Base-by-base conservation (phyloP, 352 stramenopile genomes). In the Pythium aphanidermatum region DNA sequence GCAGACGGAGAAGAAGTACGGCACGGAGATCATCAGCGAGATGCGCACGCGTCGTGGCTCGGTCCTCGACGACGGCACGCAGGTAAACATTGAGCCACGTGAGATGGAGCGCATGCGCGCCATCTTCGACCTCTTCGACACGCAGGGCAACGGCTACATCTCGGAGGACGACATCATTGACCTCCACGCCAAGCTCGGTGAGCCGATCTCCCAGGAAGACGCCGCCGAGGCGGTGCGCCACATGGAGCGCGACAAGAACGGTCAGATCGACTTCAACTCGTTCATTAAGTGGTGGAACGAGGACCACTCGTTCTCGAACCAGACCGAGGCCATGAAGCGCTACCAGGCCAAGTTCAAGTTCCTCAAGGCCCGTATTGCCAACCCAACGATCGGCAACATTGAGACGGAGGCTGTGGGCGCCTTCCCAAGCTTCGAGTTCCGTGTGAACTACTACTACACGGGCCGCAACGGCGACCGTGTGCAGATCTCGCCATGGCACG, bases 401-500 rank as follows among this genome's bases (percentile, higher is more conserved):
- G 84, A 88, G 45, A 95, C 79, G 12, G 64, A 84, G 35, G 65
- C 65, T 7, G 66, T 83, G 5, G 76, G 80, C 25, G 74, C 83
- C n/a, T 93, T 92, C 63, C 74, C 77, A n/a, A 88, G 74, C 63
- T 89, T 92, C 36, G 80, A 92, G 53, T 92, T 92, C 73, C 80
- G 80, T 41, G 68, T 96, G 32, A 92, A 96, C 64, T 96, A 92
- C 56, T 91, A 91, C 57, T 89, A 94, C 58, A 77, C 86, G 30
- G 63, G 78, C 37, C 68, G 62, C 30, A 82, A 75, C 48, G 75
- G 73, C 31, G 70, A 76, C 32, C 75, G 70, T 39, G 75, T 87
- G 53, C 77, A 89, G 45, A 96, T 98, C 68, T 98, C 89, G 43
- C 97, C 95, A 48, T 99, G 97, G 97, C 96, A 99, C 68, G 96